Percentiles rank a stretch among this genome's conserved stretches.
Conservation (phyloP, 257 asterid species). For the Nicotiana tabacum region DNA sequence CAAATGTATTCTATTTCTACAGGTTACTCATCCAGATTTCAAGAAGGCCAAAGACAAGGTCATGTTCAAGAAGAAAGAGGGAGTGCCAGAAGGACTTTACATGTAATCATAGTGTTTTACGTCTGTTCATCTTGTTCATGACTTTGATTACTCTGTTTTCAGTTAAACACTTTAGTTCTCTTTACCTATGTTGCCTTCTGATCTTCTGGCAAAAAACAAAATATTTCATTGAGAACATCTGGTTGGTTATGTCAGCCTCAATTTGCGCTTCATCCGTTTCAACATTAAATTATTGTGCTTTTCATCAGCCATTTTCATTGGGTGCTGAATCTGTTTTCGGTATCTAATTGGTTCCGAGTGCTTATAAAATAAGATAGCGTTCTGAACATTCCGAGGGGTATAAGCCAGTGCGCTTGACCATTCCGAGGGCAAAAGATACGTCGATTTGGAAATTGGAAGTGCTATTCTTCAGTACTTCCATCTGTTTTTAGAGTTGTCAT, state of each 20-base stretch:
- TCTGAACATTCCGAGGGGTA: no score
- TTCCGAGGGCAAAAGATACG: neutral
- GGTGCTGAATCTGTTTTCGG: neutral
- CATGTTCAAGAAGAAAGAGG: slow-evolving; percentile 58
- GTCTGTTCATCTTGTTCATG: neutral
- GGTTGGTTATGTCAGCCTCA: neutral
- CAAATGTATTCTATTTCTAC: neutral
- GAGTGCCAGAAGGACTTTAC: slow-evolving; percentile 55
- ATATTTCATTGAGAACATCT: neutral
- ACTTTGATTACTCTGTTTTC: neutral
- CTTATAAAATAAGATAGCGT: no score
- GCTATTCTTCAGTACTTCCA: neutral
- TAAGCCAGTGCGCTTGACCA: neutral
- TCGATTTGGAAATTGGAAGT: neutral
- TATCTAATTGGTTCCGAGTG: neutral
- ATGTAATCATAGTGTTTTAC: slow-evolving; percentile 25
- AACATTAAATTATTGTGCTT: neutral
- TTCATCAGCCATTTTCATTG: neutral
- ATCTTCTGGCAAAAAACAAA: neutral
- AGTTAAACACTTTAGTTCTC: neutral
- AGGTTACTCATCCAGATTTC: slow-evolving; percentile 47
- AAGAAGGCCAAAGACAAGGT: slow-evolving; percentile 57
- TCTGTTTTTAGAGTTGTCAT: neutral
- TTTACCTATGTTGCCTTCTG: neutral
- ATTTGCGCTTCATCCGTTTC: neutral